Percentiles rank a stretch among this genome's conserved stretches.
phyloP scores from a whole-genome alignment of 768 basidiomycete genomes.

The Cystofilobasidium ferigula region DNA sequence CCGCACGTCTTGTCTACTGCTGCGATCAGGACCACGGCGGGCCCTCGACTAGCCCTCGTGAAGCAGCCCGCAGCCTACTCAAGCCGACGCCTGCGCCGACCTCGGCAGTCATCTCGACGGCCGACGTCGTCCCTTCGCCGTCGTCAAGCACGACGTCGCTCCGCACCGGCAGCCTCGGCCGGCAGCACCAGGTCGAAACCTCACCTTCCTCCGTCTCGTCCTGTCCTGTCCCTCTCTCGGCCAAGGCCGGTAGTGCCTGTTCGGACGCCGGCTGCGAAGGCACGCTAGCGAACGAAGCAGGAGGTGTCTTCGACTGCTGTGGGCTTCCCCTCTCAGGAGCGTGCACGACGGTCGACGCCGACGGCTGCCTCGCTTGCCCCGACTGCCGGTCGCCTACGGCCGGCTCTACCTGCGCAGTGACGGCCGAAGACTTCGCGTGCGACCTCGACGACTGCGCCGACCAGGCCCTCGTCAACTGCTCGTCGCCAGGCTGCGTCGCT shows the following conservation, averaged over 20 bases:
- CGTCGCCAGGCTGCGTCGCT: constrained; percentile 13
- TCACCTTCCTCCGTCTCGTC: background rate
- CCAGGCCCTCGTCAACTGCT: background rate
- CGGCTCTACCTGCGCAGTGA: too few species aligned
- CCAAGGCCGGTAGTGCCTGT: background rate
- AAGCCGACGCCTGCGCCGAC: background rate
- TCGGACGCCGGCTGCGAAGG: background rate
- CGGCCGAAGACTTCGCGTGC: background rate
- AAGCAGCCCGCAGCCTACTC: background rate
- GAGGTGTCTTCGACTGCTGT: background rate
- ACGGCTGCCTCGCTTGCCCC: constrained; percentile 1
- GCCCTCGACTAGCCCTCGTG: background rate
- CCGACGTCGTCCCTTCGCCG: background rate
- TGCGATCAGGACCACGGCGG: constrained; percentile 1
- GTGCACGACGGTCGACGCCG: background rate
- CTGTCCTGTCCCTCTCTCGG: too few species aligned
- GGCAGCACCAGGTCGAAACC: background rate
- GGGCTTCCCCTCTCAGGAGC: background rate
- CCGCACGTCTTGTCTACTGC: background rate
- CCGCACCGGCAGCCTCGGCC: background rate
- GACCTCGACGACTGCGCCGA: background rate
- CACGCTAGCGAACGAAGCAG: background rate
- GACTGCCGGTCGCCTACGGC: background rate
- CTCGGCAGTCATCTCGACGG: background rate
- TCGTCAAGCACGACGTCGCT: background rate